Conservation (phyloP, 371 early-diverging fungal genomes). For the Apophysomyces elegans region DNA sequence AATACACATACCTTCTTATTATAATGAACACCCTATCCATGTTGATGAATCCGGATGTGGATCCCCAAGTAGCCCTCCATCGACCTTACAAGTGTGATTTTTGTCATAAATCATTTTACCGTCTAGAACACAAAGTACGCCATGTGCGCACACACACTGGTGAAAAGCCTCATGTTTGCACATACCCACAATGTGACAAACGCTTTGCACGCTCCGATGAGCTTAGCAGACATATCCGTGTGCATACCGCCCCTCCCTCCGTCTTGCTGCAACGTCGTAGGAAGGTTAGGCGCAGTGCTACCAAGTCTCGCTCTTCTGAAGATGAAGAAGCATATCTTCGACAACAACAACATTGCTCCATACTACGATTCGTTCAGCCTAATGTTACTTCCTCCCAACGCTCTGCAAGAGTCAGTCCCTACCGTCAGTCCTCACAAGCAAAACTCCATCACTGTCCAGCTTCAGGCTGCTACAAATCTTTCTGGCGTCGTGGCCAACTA, state of each 20-base stretch:
- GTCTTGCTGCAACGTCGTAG: conserved; percentile 29
- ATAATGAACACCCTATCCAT: conserved; percentile 2
- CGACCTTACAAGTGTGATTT: conserved; percentile 77
- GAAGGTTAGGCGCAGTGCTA: conserved; percentile 15
- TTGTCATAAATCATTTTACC: conserved; percentile 76
- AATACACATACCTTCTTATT: background rate
- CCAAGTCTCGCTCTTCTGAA: conserved; percentile 27
- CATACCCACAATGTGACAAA: conserved; percentile 73
- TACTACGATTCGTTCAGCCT: conserved; percentile 46
- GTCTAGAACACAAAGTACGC: conserved; percentile 79
- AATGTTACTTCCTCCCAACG: conserved; percentile 11
- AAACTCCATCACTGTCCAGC: conserved; percentile 46
- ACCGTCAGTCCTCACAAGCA: conserved; percentile 29
- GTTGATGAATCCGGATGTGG: conserved; percentile 13
- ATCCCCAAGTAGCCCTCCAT: conserved; percentile 46
- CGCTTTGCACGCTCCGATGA: conserved; percentile 89
- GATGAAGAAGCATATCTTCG: conserved; percentile 45
- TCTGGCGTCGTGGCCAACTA: conserved; percentile 52
- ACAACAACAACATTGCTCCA: conserved; percentile 50
- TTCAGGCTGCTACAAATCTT: conserved; percentile 46
- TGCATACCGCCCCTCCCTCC: conserved; percentile 51
- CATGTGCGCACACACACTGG: conserved; percentile 91
- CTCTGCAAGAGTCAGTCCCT: conserved; percentile 21
- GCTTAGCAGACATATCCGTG: conserved; percentile 76
- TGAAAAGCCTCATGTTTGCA: conserved; percentile 84